Percentiles rank a stretch among this genome's conserved stretches.
phyloP scores from a whole-genome alignment of 495 filamentous ascomycete genomes.

The Apiosordaria backusii region DNA sequence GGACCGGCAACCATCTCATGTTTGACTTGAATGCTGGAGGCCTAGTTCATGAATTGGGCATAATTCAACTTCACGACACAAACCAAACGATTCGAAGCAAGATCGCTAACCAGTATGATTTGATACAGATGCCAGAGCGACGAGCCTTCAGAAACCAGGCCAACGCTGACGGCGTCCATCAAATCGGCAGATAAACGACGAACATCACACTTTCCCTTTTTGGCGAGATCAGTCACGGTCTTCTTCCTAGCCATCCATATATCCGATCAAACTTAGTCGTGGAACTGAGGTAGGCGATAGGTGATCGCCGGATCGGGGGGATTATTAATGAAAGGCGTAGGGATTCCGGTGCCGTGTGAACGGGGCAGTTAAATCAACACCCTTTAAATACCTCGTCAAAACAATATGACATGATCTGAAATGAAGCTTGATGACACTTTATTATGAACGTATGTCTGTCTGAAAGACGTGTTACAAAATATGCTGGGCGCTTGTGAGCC shows the following conservation, averaged over 20 bases:
- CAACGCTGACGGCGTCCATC: slow-evolving; percentile 26
- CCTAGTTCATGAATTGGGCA: background rate
- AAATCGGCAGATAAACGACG: background rate
- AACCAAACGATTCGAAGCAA: background rate
- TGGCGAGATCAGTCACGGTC: background rate
- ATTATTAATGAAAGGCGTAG: background rate
- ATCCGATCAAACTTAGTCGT: background rate
- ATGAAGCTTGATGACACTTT: too few species aligned
- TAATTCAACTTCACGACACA: background rate
- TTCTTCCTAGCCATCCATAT: background rate
- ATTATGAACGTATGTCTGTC: background rate
- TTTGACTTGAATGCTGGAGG: background rate
- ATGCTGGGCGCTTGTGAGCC: background rate
- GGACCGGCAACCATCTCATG: background rate
- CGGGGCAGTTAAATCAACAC: background rate
- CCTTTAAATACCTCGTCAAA: background rate
- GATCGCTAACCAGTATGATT: slow-evolving; percentile 10
- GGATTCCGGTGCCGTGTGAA: too few species aligned
- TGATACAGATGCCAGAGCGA: slow-evolving; percentile 41
- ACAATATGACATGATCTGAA: background rate
- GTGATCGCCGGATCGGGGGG: background rate
- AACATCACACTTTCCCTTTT: background rate
- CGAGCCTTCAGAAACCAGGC: slow-evolving; percentile 43
- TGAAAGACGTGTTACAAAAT: background rate
- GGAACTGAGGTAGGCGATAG: background rate